Base-by-base conservation (phyloP, 352 stramenopile species). In the Globisporangium spiculum region DNA sequence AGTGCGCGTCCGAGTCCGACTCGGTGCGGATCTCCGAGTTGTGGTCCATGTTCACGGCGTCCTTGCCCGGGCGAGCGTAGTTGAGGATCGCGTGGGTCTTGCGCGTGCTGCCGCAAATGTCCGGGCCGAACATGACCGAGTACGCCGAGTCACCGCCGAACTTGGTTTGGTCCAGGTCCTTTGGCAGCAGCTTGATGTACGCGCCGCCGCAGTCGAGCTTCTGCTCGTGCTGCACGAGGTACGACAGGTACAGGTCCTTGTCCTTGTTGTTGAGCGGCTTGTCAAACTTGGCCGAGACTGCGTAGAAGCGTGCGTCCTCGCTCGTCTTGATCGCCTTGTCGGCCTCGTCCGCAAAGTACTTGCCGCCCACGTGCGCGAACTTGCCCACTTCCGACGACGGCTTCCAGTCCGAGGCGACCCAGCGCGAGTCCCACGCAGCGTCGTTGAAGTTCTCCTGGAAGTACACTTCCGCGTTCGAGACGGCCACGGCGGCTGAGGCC, bases 61-160 rank as follows among this genome's bases (percentile, higher is more conserved):
- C 97, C 62, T 90, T 84, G 61, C 98, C 98, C 7, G 98, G 89
- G 34, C 90, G 91, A 65, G 98, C 94, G 78, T 98, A 99, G 83
- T 98, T 98, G 53, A 99, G 91, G 84, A 99, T 99, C 48, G 98
- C 91, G 76, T 99, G 98, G 4, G 97, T 99, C 72, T 97, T 96
- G 69, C 97, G 97, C 75, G 89, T 98, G 74, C 77, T 92, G 67
- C 98, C 98, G 75, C 98, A 99, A 48, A 99, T 97, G 78, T 99
- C 98, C 3, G 98, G 98, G 67, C 98, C 98, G 80, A 99, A 99
- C 98, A 99, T 99, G 75, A 99, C 88, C 52, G 77, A 73, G 78
- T 99, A 99, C 8, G 89, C 82, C 41, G 95, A 96, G 63, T 99
- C 97, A 41, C 97, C 97, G 63, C 93, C 96, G 79, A 99, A 99